Evolutionary conservation across 108 stramenopile genomes (phyloP), one percentile per base, ranked within the genome.

Genomic region (Skeletonema tropicum): DNA sequence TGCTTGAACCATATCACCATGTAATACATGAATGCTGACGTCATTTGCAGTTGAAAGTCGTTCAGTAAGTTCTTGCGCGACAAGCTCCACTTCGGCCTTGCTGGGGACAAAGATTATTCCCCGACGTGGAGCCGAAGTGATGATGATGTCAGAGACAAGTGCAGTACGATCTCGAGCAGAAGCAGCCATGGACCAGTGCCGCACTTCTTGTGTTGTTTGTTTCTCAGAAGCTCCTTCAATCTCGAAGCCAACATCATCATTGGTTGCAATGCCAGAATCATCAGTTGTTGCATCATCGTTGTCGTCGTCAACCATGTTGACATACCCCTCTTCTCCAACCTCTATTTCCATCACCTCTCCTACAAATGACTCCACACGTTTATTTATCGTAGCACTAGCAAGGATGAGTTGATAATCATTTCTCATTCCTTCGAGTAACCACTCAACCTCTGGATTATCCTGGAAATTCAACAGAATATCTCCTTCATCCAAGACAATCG

Each of bases 321-420:
- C 48, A 61, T 81, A 81, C 12, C 80, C 80, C 11, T 81, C 83
- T 39, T 68, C 61, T 23, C 77, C 82, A 3, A 75, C 79, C 59
- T 76, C 79, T 64, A 86, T 39, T 38, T 86, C 85, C 85, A 86
- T 83, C 25, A 82, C 68, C 12, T 83, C 83, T 6, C 45, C 57
- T 17, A 76, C 85, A 69, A 86, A 86, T 19, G 68, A 74, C 42
- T 76, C 57, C 7, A 83, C 82, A 13, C 67, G 55, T 49, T 77
- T 65, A 57, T 83, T 84, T n/a, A 88, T 66, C 19, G 87, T 88
- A 23, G 87, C 87, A 30, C 74, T 76, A 19, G 83, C 82, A 17
- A 88, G 68, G 3, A 86, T 63, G 25, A 88, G 75, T 58, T 88
- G 87, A 70, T 88, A 88, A 69, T 88, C 87, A 61, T 80, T 68